Base-by-base conservation (phyloP, 371 early-diverging fungal genomes). In the Sporodiniella umbellata region DNA sequence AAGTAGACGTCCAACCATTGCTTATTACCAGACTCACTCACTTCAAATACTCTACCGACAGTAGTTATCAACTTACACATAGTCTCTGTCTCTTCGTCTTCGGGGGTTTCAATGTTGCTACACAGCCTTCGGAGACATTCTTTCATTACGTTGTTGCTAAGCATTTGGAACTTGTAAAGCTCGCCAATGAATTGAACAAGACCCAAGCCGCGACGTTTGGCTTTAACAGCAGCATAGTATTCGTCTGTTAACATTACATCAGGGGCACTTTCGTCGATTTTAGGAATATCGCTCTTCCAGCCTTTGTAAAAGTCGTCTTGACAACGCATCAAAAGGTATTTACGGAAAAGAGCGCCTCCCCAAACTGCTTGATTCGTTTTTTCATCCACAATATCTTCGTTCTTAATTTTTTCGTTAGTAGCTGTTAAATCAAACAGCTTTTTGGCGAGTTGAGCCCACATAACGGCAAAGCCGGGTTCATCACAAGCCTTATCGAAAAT, bases 401-500 rank as follows among this genome's bases (percentile, higher is more conserved):
- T 84, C 53, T 77, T 72, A 40, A 84, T 77, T 1, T 44, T 38
- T 22, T 4, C 21, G 5, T 81, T 75, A 8, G 44, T 42, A 10
- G 46, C 30, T 33, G 86, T 73, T 37, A 65, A 52, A 42, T 80
- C 83, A 57, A 79, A 79, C 66, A 89, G 75, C 64, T 81, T 77
- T 28, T 75, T 71, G 76, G 94, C 94, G 49, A 98, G 78, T 48
- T 77, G 80, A 15, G 95, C 96, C 70, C 96, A 98, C 79, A 95
- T 88, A 46, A 72, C 58, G 47, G 87, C 89, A 79, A 95, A 97
- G 51, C 80, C 79, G 19, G 92, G 82, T 72, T 98, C 96, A 58
- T 95, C 96, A 45, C 92, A 81, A 4, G 99, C 96, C 76, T 98
- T 97, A 30, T 95, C 92, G 58, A 94, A 97, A 44, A 93, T 85